Percentiles rank a stretch among this genome's conserved stretches.
phyloP scores from a whole-genome alignment of 306 rosid genomes.

The Hippophae tibetana region DNA sequence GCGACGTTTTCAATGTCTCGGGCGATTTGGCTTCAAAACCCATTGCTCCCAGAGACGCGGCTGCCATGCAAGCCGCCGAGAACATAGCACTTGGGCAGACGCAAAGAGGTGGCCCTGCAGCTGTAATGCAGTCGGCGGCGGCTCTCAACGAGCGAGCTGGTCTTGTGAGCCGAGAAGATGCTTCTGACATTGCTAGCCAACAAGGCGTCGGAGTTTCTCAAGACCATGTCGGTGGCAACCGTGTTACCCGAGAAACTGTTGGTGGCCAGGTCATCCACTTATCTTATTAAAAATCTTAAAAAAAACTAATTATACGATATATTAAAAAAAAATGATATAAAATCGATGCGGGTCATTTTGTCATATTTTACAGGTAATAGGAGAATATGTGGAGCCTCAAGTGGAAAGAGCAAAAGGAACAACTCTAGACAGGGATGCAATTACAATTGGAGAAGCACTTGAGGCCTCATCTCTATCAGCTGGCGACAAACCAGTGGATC shows the following conservation, averaged over 20 bases:
- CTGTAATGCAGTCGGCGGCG: slow-evolving; percentile 63
- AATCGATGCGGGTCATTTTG: too few species aligned
- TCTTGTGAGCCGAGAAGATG: slow-evolving; percentile 14
- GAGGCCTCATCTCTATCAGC: slow-evolving; percentile 35
- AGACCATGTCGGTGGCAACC: slow-evolving; percentile 20
- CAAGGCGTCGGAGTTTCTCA: slow-evolving; percentile 35
- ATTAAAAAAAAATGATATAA: not conserved
- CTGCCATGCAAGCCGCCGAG: slow-evolving; percentile 54
- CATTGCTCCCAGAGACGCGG: slow-evolving; percentile 39
- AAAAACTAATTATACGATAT: not conserved
- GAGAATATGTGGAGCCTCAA: slow-evolving; percentile 38
- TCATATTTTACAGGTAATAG: slow-evolving; percentile 26
- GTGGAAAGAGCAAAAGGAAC: slow-evolving; percentile 21
- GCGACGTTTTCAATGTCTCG: slow-evolving; percentile 52
- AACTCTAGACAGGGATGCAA: slow-evolving; percentile 26
- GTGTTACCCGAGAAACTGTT: slow-evolving; percentile 31
- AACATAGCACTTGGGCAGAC: slow-evolving; percentile 39
- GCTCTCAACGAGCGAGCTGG: slow-evolving; percentile 23
- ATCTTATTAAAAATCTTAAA: not conserved
- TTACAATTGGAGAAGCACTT: slow-evolving; percentile 56
- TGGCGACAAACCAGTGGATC: slow-evolving; percentile 34
- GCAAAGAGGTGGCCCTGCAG: slow-evolving; percentile 45
- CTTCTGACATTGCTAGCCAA: slow-evolving; percentile 19
- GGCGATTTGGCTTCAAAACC: slow-evolving; percentile 40
- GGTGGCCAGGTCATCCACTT: slow-evolving; percentile 26